These are phyloP conservation scores for Cryptococcus amylolentus DNA, from an alignment of 1,284 basidiomycete species.

Conservation along the genomic window DNA sequence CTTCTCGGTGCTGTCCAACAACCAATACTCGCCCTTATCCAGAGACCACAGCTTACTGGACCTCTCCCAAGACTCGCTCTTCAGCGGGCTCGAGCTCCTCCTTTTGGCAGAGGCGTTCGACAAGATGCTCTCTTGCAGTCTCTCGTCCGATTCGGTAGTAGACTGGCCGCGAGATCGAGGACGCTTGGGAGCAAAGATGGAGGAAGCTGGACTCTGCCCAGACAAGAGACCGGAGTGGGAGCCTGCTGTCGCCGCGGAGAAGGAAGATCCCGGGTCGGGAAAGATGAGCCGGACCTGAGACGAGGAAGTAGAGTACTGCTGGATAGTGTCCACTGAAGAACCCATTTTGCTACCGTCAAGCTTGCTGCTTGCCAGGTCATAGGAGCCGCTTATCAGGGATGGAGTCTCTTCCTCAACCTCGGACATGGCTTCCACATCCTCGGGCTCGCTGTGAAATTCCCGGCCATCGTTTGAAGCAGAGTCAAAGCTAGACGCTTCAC, in stretches of 20 bases:
- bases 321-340: conserved; percentile 17
- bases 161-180: conserved; percentile 1
- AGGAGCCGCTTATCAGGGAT: conserved; percentile 16
- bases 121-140: background rate
- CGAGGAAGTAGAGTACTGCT: conserved; percentile 3
- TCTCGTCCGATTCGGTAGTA: background rate
- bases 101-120: conserved; percentile 1
- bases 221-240: background rate
- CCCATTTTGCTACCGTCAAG: conserved; percentile 15
- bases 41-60: conserved; percentile 12
- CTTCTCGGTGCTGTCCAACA: conserved; percentile 10
- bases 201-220: background rate
- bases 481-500: background rate
- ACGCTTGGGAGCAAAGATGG: background rate
- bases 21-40: conserved; percentile 5
- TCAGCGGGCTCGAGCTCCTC: conserved; percentile 8
- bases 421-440: background rate
- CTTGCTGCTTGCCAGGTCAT: conserved; percentile 22
- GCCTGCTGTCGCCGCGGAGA: background rate
- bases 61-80: conserved; percentile 9
- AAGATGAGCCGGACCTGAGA: conserved; percentile 25
- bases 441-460: conserved; percentile 1
- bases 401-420: conserved; percentile 10
- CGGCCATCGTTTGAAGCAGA: background rate
- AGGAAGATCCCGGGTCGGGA: conserved; percentile 23